Evolutionary conservation across 257 asterid species (phyloP).

Genomic region (Parsonsia alboflavescens): DNA sequence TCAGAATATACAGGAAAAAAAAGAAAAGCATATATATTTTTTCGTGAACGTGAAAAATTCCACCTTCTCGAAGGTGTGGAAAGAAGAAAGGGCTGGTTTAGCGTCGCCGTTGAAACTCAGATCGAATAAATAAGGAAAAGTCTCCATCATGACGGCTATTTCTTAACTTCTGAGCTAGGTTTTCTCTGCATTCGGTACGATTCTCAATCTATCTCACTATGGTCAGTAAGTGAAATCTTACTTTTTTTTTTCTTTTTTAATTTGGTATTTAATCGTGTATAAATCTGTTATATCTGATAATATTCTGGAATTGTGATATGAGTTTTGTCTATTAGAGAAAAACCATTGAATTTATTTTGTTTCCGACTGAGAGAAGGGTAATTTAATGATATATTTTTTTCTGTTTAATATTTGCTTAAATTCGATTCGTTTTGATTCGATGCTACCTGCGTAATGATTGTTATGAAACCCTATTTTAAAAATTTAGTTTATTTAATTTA

Average conservation of each 20-base stretch:
- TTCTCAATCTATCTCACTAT: not conserved
- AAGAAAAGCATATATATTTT: not conserved
- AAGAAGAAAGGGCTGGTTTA: not conserved
- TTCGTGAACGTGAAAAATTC: not conserved
- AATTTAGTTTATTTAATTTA: not conserved
- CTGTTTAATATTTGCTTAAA: not conserved
- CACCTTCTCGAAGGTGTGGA: not conserved
- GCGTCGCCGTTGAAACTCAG: not conserved
- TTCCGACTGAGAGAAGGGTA: not conserved
- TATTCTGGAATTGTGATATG: not conserved
- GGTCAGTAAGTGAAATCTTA: not conserved
- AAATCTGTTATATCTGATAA: too few species aligned
- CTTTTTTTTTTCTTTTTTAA: not conserved
- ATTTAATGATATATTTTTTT: not conserved
- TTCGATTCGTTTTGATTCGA: not conserved
- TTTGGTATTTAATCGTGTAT: not conserved
- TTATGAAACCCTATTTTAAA: not conserved
- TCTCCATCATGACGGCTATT: not conserved
- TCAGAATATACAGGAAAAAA: not conserved
- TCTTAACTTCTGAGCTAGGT: conserved; percentile 6
- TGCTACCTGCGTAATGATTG: not conserved
- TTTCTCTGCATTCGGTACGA: not conserved
- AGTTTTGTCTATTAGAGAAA: not conserved
- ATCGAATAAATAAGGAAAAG: not conserved
- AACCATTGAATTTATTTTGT: not conserved